phyloP scores from a whole-genome alignment of 1,284 basidiomycete genomes.

The Ceratobasidium sp. region DNA sequence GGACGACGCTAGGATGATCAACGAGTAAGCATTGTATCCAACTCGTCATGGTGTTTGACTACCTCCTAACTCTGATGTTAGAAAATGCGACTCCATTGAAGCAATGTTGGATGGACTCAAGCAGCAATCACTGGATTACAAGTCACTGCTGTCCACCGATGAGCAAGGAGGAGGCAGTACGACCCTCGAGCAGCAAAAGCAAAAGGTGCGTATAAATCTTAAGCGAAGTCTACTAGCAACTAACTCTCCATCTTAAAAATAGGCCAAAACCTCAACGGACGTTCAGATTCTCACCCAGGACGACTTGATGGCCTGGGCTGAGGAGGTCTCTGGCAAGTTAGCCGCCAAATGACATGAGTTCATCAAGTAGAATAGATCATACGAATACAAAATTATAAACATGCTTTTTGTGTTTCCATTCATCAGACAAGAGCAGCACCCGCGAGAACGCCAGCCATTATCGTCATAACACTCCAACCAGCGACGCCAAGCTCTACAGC shows the following conservation, averaged over 20 bases:
- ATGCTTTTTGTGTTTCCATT: slow-evolving; percentile 2
- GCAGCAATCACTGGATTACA: slow-evolving; percentile 30
- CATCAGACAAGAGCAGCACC: slow-evolving; percentile 33
- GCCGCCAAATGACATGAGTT: slow-evolving; percentile 11
- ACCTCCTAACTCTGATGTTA: slow-evolving; percentile 5
- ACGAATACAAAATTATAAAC: slow-evolving; percentile 16
- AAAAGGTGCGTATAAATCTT: slow-evolving; percentile 4
- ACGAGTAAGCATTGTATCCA: slow-evolving; percentile 45
- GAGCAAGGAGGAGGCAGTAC: background rate
- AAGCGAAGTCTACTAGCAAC: background rate
- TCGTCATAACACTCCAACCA: slow-evolving; percentile 30
- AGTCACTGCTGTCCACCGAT: slow-evolving; percentile 5
- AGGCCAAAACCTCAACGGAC: slow-evolving; percentile 25
- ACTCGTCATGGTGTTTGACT: background rate
- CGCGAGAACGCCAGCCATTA: slow-evolving; percentile 21
- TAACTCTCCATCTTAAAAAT: background rate
- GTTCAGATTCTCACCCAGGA: slow-evolving; percentile 28
- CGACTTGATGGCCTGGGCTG: slow-evolving; percentile 40
- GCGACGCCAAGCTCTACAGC: slow-evolving; percentile 18
- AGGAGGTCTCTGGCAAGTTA: slow-evolving; percentile 14
- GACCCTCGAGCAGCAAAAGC: background rate
- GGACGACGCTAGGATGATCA: slow-evolving; percentile 47
- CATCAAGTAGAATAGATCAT: slow-evolving; percentile 29
- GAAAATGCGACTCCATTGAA: slow-evolving; percentile 50
- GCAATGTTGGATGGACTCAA: slow-evolving; percentile 41